A percentile compares a stretch with the other conserved stretches of the same genome.
Evolutionary conservation across 202 grass and related monocot genomes (phyloP).

Genomic region (Panicum hallii): DNA sequence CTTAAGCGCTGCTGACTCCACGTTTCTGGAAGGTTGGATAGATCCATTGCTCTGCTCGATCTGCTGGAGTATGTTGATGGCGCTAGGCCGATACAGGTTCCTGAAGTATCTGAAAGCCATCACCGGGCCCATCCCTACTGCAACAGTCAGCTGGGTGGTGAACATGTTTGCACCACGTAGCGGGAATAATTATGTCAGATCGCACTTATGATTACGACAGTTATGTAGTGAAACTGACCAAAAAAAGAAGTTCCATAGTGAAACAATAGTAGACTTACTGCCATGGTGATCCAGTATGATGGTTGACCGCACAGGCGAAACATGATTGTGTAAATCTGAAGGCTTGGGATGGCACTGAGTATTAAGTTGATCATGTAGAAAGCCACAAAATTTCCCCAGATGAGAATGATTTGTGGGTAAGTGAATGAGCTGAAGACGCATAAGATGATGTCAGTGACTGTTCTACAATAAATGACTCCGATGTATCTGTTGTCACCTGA

Average conservation of each 20-base stretch:
- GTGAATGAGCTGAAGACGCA: slow-evolving; percentile 77
- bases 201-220: background rate
- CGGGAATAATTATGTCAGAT: slow-evolving; percentile 1
- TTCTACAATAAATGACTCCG: background rate
- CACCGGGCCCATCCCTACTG: slow-evolving; percentile 58
- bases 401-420: slow-evolving; percentile 64
- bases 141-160: slow-evolving; percentile 56
- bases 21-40: slow-evolving; percentile 27
- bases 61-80: slow-evolving; percentile 73
- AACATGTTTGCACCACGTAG: slow-evolving; percentile 23
- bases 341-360: slow-evolving; percentile 61
- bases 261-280: slow-evolving; percentile 64
- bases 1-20: slow-evolving; percentile 41
- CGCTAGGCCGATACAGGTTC: slow-evolving; percentile 56
- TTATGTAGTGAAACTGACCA: background rate
- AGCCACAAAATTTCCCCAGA: slow-evolving; percentile 86
- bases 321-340: slow-evolving; percentile 85
- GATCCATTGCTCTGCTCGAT: slow-evolving; percentile 56
- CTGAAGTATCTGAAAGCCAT: slow-evolving; percentile 68
- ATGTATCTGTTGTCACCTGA: background rate
- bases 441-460: slow-evolving; percentile 24
- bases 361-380: slow-evolving; percentile 87
- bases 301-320: slow-evolving; percentile 70
- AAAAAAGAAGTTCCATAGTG: background rate
- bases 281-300: slow-evolving; percentile 87